Conservation (phyloP, 331 rosid species). For the Prunus yedoensis region DNA sequence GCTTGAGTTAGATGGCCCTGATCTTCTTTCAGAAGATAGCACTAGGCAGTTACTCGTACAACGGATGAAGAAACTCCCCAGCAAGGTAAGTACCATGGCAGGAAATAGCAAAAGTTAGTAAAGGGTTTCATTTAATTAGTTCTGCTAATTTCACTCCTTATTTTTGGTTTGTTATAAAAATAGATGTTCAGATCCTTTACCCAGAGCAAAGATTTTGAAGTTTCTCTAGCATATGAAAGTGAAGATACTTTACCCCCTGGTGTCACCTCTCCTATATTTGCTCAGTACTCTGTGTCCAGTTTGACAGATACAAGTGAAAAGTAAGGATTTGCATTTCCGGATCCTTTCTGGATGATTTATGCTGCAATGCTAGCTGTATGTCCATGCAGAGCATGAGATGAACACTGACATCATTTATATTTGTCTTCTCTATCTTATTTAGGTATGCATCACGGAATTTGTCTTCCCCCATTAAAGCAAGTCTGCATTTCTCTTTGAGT, state of each 20-base stretch:
- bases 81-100: conserved; percentile 58
- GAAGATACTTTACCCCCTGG: conserved; percentile 81
- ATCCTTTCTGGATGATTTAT: conserved; percentile 16
- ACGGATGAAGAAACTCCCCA: conserved; percentile 87
- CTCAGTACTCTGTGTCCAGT: conserved; percentile 72
- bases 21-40: conserved; percentile 70
- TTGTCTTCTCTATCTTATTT: conserved; percentile 19
- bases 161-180: conserved; percentile 20
- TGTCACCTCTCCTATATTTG: conserved; percentile 57
- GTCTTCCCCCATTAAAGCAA: conserved; percentile 88
- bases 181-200: conserved; percentile 82
- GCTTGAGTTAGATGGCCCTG: conserved; percentile 74
- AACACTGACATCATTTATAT: conserved; percentile 22
- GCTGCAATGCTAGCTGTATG: conserved; percentile 10
- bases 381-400: conserved; percentile 11
- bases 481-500: conserved; percentile 83
- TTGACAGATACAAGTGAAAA: conserved; percentile 77
- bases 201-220: conserved; percentile 88
- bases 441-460: conserved; percentile 85
- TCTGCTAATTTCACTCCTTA: conserved; percentile 22
- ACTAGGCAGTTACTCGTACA: conserved; percentile 76
- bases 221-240: conserved; percentile 80
- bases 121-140: conserved; percentile 13
- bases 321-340: conserved; percentile 51
- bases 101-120: conserved; percentile 18